Conservation (phyloP, 768 basidiomycete species). For the Candolleomyces efflorescens region DNA sequence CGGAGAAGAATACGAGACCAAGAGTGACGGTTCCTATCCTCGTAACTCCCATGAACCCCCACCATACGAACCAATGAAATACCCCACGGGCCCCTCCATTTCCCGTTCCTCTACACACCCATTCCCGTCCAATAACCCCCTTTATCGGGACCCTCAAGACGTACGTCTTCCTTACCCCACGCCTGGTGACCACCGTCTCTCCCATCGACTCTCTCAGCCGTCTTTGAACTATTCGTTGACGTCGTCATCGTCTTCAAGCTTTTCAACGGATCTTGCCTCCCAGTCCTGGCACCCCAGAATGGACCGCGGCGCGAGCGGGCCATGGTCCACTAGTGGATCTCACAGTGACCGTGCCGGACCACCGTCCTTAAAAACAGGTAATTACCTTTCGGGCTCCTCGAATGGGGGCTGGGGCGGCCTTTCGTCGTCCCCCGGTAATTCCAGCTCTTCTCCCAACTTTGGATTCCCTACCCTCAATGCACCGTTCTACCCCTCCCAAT, state of each 20-base stretch:
- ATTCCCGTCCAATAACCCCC: conserved; percentile 18
- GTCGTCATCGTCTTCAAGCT: conserved; percentile 4
- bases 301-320: conserved; percentile 5
- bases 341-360: background rate
- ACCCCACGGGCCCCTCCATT: conserved; percentile 14
- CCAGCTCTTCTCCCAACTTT: conserved; percentile 7
- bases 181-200: conserved; percentile 9
- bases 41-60: conserved; percentile 14
- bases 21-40: conserved; percentile 19
- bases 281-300: conserved; percentile 7
- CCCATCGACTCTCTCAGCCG: conserved; percentile 15
- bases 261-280: background rate
- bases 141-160: conserved; percentile 15
- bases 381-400: background rate
- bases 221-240: conserved; percentile 8
- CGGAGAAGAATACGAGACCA: conserved; percentile 28
- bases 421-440: background rate
- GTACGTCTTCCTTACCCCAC: conserved; percentile 19
- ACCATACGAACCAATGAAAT: background rate
- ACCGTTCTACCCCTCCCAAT: conserved; percentile 10
- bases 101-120: conserved; percentile 16
- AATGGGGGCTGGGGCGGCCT: background rate
- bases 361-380: background rate
- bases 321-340: background rate
- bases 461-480: conserved; percentile 7